Base-by-base conservation (phyloP, 768 basidiomycete genomes). In the Lanmaoa rubissima region DNA sequence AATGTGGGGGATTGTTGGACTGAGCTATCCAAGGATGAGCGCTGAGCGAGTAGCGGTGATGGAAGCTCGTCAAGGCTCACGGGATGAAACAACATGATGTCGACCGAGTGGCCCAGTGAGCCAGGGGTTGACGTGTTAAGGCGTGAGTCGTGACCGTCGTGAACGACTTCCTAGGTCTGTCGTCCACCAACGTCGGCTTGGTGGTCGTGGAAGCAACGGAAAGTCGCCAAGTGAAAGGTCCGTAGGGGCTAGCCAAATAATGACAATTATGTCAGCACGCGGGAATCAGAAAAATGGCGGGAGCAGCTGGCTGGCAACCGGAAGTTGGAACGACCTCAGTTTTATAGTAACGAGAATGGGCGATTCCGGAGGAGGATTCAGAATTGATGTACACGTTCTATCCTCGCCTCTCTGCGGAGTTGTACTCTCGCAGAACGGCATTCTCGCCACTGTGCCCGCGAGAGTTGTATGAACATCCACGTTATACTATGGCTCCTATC, bases 1-100 rank as follows among this genome's bases (percentile, higher is more conserved):
- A 61, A 94, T 79, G 73, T 94, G 92, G 31, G 87, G 82, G 31
- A 79, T 81, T 5, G 83, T 83, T 24, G 86, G 81, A 58, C 81
- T 82, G 55, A 67, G 55, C 61, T 65, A 38, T 44, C 48, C 40
- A 38, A 48, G 31, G 54, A 48, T 53, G 43, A 59, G 57, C 40
- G 14, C 55, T 53, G 43, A 59, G 57, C 40, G 14, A 56, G 47
- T 50, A 47, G 17, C 10, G 16, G 45, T 16, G 42, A 13, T 28
- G 21, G 55, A 54, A 26, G 42, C 10, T 50, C 39, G 26, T 38
- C 24, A 49, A 48, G 48, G 69, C 79, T 61, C 54, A 83, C 82
- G 42, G 80, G 82, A 60, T 81, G 68, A 61, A 82, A 83, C 38
- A 65, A 55, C 80, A 82, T 82, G 72, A 63, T 64, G 70, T 70